Percentiles rank a stretch among this genome's conserved stretches.
These are phyloP conservation scores for Croton laevigatus DNA, from an alignment of 441 rosid species.

Conservation along the genomic window DNA sequence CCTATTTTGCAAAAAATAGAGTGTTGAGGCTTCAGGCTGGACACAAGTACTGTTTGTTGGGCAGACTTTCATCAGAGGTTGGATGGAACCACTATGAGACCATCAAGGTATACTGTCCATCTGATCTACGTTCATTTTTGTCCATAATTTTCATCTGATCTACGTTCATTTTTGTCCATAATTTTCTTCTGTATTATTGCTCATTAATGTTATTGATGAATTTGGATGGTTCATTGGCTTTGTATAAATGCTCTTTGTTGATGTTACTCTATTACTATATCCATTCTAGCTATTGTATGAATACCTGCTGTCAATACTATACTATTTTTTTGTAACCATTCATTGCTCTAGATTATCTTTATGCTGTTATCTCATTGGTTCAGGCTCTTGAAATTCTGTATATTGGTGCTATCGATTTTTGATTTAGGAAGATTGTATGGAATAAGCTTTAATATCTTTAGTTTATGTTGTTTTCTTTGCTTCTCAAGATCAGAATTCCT, in stretches of 20 bases:
- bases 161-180: too few species aligned
- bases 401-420: not conserved
- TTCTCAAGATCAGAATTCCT: not conserved
- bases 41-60: slow-evolving; percentile 76
- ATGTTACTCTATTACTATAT: too few species aligned
- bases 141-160: not conserved
- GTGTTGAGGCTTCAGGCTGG: slow-evolving; percentile 92
- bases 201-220: too few species aligned
- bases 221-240: too few species aligned
- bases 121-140: too few species aligned
- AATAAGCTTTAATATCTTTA: too few species aligned
- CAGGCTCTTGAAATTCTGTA: not conserved
- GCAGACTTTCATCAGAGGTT: slow-evolving; percentile 72
- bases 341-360: not conserved
- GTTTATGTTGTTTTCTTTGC: not conserved
- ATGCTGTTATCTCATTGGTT: not conserved
- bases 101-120: slow-evolving; percentile 55
- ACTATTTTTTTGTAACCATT: too few species aligned
- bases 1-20: slow-evolving; percentile 25
- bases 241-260: too few species aligned
- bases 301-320: too few species aligned
- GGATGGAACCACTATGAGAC: slow-evolving; percentile 93
- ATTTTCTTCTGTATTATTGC: too few species aligned
- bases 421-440: not conserved
- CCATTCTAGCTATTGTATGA: too few species aligned